A percentile compares a stretch with the other conserved stretches of the same genome.
Evolutionary conservation across 1,139 yeast species (phyloP).

Genomic region (Arxiozyma telluris): DNA sequence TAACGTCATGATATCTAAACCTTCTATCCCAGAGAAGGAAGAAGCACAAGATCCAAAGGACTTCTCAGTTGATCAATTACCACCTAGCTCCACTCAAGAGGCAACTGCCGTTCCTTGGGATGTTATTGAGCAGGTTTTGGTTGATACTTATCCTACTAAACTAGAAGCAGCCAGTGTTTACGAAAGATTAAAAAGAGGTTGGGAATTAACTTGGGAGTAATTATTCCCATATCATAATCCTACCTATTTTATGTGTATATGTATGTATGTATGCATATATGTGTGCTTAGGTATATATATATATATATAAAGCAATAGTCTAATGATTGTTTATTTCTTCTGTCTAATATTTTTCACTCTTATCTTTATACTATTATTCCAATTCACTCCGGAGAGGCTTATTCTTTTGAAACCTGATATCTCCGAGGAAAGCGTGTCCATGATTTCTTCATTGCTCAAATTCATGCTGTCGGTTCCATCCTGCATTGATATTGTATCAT

Average conservation of each 20-base stretch:
- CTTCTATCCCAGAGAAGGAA: constrained; percentile 2
- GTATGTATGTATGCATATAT: not conserved
- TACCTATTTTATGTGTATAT: not conserved
- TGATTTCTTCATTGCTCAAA: constrained; percentile 26
- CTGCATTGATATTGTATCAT: not conserved
- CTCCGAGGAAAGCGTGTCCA: constrained; percentile 31
- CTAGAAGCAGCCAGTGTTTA: constrained; percentile 23
- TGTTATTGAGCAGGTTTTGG: constrained; percentile 25
- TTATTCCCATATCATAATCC: not conserved
- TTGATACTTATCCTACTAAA: constrained; percentile 14
- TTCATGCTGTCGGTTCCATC: constrained; percentile 4
- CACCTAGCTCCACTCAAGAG: too few species aligned
- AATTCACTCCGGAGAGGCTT: constrained; percentile 33
- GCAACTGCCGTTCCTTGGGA: constrained; percentile 31
- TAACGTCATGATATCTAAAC: constrained; percentile 33
- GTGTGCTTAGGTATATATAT: constrained; percentile 1
- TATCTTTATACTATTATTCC: constrained; percentile 35
- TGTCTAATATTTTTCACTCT: constrained; percentile 28
- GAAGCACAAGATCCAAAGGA: constrained; percentile 9
- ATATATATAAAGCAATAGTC: not conserved
- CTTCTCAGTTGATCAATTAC: constrained; percentile 2
- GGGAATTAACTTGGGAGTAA: constrained; percentile 29
- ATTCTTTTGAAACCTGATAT: constrained; percentile 9
- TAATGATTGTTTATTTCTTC: not conserved
- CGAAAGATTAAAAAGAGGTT: constrained; percentile 36